phyloP scores from a whole-genome alignment of 2,329 filamentous ascomycete species.

The Ceratocystis albifundus region DNA sequence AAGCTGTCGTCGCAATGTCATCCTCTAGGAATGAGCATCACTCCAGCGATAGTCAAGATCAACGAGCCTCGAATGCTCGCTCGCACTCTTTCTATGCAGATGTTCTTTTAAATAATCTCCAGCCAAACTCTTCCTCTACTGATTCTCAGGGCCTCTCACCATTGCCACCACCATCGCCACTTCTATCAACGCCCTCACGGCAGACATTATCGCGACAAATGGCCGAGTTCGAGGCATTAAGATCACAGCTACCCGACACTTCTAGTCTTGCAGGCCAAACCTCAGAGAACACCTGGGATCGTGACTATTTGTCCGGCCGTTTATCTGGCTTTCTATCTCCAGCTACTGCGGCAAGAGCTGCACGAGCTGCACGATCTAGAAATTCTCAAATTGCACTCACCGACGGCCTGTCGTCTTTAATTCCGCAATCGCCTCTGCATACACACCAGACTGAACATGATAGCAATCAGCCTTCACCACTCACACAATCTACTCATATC shows the following conservation, averaged over 20 bases:
- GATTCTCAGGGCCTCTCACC: not conserved
- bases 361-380: not conserved
- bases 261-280: not conserved
- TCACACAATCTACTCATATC: not conserved
- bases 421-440: not conserved
- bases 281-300: not conserved
- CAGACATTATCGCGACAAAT: not conserved
- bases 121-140: not conserved
- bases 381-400: not conserved
- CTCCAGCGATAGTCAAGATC: not conserved
- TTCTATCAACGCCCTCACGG: not conserved
- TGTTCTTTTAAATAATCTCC: not conserved
- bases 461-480: not conserved
- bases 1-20: not conserved
- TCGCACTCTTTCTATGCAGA: not conserved
- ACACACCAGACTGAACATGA: not conserved
- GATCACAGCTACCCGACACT: not conserved
- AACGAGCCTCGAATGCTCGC: not conserved
- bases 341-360: not conserved
- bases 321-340: not conserved
- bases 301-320: not conserved
- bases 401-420: not conserved
- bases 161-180: not conserved
- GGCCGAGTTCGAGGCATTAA: not conserved
- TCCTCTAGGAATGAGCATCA: not conserved